Evolutionary conservation across 1,284 basidiomycete species (phyloP), one percentile per base, ranked within the genome.

Genomic region (Stygiomarasmius scandens): DNA sequence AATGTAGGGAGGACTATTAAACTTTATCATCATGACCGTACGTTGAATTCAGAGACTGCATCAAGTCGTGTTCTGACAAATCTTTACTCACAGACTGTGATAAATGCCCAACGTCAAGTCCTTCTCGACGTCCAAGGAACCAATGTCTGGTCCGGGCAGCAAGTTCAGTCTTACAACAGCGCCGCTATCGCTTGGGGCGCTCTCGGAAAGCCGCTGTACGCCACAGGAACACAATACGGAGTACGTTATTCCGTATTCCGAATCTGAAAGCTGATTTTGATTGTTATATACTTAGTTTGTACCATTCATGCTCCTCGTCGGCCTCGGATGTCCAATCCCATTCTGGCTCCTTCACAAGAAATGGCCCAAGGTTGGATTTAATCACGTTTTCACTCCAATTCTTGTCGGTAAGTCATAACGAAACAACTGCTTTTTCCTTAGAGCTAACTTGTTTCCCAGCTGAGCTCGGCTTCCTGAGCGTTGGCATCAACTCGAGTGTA

Each of bases 401-500:
- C 62, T 75, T 27, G 61, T 70, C 52, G 67, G 69, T 67, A 22
- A 49, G 66, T 64, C 68, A 32, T 6, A 32, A 32, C n/a, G n/a
- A 32, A 32, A 32, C 29, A 32, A 6, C 29, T 12, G 5, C 29
- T 32, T 5, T 6, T 6, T 12, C 6, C 12, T 12, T 32, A 5
- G 12, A 32, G 12, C 29, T 12, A 12, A 32, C 29, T 6, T 32
- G 5, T 32, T 41, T 29, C 11, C 2, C 14, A 58, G 58, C 61
- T 22, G 58, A 60, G 29, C 71, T 79, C 19, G 77, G 77, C 22
- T 75, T 76, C 67, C 66, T 83, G 52, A 75, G 75, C 66, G 70
- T 79, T 20, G 83, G 83, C 5, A 81, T 85, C 69, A 85, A 83
- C 71, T 80, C 77, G 16, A 76, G 76, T 16, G 74, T 82, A 22